Evolutionary conservation across 176 grass and related monocot genomes (phyloP).

Genomic region (Pontederia crassipes): DNA sequence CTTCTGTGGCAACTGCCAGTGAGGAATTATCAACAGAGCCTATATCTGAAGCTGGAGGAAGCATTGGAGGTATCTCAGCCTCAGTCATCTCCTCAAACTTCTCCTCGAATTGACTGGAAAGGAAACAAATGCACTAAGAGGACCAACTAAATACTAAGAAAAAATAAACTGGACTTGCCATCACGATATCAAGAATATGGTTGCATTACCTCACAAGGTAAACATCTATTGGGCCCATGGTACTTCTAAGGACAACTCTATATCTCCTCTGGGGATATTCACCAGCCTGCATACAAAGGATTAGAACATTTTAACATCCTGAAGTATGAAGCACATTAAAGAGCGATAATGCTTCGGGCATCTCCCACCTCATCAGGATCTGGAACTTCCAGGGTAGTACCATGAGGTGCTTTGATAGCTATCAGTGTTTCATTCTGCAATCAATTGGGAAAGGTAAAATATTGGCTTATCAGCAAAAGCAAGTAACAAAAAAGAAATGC

Average conservation of each 20-base stretch:
- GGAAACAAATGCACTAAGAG: neutral
- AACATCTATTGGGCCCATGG: constrained; percentile 81
- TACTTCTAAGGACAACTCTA: constrained; percentile 78
- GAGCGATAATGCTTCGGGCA: neutral
- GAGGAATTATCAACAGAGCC: constrained; percentile 21
- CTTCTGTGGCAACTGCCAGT: constrained; percentile 23
- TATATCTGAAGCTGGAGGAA: constrained; percentile 30
- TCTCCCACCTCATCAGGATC: constrained; percentile 68
- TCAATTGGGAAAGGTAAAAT: neutral
- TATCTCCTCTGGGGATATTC: constrained; percentile 74
- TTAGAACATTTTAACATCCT: neutral
- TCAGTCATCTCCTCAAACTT: constrained; percentile 55
- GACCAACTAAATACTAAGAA: neutral
- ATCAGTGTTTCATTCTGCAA: constrained; percentile 78
- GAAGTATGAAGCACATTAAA: neutral
- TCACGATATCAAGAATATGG: neutral
- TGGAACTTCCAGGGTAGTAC: constrained; percentile 82
- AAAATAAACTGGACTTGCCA: neutral
- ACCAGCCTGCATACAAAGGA: constrained; percentile 35
- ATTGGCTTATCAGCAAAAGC: neutral
- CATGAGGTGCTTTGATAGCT: constrained; percentile 90
- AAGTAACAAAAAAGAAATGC: neutral
- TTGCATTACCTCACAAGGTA: constrained; percentile 75
- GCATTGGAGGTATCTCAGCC: constrained; percentile 30
- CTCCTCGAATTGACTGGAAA: constrained; percentile 62